Evolutionary conservation across 2,329 filamentous ascomycete genomes (phyloP), one percentile per base, ranked within the genome.

Genomic region (Aspergillus luchuensis): DNA sequence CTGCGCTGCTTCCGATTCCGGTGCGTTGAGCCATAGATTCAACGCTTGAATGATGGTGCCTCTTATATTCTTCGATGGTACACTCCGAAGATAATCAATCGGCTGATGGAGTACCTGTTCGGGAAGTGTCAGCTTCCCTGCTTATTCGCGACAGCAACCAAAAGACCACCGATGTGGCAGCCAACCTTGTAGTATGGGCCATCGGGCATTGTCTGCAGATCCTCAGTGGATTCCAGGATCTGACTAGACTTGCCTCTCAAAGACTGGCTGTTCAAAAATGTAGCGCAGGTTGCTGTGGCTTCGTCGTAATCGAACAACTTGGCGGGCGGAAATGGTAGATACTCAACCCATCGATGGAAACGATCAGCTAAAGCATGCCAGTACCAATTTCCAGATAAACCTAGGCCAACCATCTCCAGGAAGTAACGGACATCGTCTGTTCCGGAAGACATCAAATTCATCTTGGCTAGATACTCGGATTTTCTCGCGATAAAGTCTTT

Each of bases 41-140:
- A 54, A n/a, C 7, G 51, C 51, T 23, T 54, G 51, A 15, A 54
- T 38, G 23, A 54, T 38, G 13, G 51, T 54, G 15, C 51, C 51
- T 19, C 51, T 21, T 8, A 53, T 36, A 5, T 53, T 53, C 17
- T 53, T 53, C 2, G 51, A 53, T 8, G 51, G 51, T 21, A 23
- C 51, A 8, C 30, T 10, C 23, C 38, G n/a, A 23, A 54, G 21
- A 23, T 54, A 54, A 17, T 54, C 2, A 8, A 54, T 54, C 2
- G 30, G 51, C 10, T 39, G 30, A 0, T 54, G 13, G 10, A 54
- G 33, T 3, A 41, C 8, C 51, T 54, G 17, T 13, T 13, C 7
- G 10, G 17, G 1, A 13, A 13, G 8, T 3, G 10, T 45, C n/a
- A 45, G 8, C 17, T 45, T 17, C n/a, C 11, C 19, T 45, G 41